Evolutionary conservation across 345 rosid species (phyloP).

Genomic region (Melaleuca alternifolia): DNA sequence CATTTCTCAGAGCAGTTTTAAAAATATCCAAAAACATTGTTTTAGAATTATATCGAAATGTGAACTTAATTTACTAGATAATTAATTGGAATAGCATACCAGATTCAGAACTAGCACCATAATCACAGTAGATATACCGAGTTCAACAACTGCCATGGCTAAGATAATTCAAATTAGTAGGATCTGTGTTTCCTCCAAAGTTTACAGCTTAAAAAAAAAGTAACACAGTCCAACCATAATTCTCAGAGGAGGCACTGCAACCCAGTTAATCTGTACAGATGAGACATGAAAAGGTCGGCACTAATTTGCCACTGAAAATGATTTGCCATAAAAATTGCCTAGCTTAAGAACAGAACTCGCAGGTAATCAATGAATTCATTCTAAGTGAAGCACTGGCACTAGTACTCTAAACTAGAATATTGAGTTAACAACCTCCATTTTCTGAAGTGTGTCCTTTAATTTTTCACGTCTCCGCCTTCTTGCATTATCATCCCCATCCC

Average conservation of each 20-base stretch:
- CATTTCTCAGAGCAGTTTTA: neutral
- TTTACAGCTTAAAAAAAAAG: neutral
- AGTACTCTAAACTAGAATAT: neutral
- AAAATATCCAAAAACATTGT: neutral
- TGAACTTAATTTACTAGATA: neutral
- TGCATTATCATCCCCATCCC: constrained; percentile 90
- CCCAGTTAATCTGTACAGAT: neutral
- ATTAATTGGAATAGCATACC: neutral
- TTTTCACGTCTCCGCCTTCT: constrained; percentile 75
- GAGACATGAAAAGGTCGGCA: neutral
- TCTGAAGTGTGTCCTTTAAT: constrained; percentile 65
- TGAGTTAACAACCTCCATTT: constrained; percentile 44
- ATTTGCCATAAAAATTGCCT: neutral
- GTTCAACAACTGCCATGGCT: neutral
- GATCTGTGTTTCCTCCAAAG: neutral
- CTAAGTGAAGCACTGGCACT: neutral
- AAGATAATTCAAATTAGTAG: neutral
- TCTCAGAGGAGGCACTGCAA: neutral
- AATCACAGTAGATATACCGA: neutral
- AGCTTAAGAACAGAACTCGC: neutral
- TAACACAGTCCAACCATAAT: neutral
- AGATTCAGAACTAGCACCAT: neutral
- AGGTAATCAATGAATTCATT: neutral
- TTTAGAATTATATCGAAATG: neutral
- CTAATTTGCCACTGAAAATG: neutral